Base-by-base conservation (phyloP, 331 rosid genomes). In the Pyracantha coccinea region DNA sequence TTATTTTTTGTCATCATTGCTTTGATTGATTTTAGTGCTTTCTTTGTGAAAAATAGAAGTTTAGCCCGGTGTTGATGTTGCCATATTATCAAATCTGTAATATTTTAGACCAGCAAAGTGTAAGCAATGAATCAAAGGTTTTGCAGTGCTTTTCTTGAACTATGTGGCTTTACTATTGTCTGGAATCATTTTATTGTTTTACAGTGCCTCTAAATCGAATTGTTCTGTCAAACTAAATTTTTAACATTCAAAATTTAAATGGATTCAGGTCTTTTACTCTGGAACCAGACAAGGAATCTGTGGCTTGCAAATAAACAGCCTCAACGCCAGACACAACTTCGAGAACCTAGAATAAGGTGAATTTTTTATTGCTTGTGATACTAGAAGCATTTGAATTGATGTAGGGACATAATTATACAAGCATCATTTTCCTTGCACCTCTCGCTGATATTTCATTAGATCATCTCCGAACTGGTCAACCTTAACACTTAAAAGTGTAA, bases 281-380 rank as follows among this genome's bases (percentile, higher is more conserved):
- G 96, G 96, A 87, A 94, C 76, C 90, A 87, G 80, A 82, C 66
- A 25, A 90, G 98, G 82, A 84, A 79, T 67, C 92, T 85, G 31
- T 94, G 97, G 98, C 55, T 81, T 83, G 89, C 86, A 81, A 86
- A 79, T 66, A 85, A 65, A 80, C 79, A 31, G 71, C 64, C 83
- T 4, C 63, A 67, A 82, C 79, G 65, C 27, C 76, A 12, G 71
- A 72, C 60, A 28, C 86, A 77, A 79, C 80, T n/a, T 72, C 79
- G 72, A 80, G 96, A 89, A 77, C 85, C 91, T 64, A 76, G 76
- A 79, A 85, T 87, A 83, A 82, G 97, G 98, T 93, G 82, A 75
- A 66, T 64, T 19, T 73, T 68, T 47, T 21, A 32, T 58, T 35
- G 21, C 41, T 44, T 83, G 58, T 58, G 62, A 21, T 77, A 32